Conservation (phyloP, 768 basidiomycete genomes). For the Candolleomyces eurysporus region DNA sequence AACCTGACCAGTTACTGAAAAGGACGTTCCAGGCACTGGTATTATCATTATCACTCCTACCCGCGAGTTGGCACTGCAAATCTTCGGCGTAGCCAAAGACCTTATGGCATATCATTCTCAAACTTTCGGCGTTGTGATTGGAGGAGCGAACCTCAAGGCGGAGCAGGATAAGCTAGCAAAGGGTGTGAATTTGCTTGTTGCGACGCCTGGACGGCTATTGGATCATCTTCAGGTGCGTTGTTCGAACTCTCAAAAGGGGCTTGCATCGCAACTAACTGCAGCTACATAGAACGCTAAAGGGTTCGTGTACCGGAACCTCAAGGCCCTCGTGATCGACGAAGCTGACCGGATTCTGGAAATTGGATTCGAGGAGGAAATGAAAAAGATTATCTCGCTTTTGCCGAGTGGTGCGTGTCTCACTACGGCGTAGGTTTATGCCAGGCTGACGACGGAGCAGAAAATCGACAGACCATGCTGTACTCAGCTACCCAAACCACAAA, state of each 20-base stretch:
- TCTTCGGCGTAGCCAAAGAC: constrained; percentile 96
- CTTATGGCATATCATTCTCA: constrained; percentile 94
- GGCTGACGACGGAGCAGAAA: constrained; percentile 49
- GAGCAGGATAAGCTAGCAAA: constrained; percentile 94
- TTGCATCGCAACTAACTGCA: not conserved
- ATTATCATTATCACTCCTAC: constrained; percentile 95
- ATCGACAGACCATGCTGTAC: constrained; percentile 97
- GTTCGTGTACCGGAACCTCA: constrained; percentile 93
- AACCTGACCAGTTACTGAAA: not conserved
- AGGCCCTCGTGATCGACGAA: constrained; percentile 95
- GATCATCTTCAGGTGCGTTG: constrained; percentile 89
- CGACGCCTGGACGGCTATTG: constrained; percentile 90
- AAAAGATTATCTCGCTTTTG: constrained; percentile 87
- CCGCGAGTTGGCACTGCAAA: constrained; percentile 94
- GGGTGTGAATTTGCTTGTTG: constrained; percentile 95
- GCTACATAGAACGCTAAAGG: constrained; percentile 84
- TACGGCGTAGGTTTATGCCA: not conserved
- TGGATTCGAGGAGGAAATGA: constrained; percentile 99
- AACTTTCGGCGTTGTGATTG: constrained; percentile 97
- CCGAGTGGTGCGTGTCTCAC: constrained; percentile 70
- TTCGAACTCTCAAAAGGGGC: not conserved
- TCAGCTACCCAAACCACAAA: constrained; percentile 99
- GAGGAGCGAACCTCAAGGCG: constrained; percentile 94
- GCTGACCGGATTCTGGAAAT: constrained; percentile 96
- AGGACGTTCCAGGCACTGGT: constrained; percentile 69